Conservation (phyloP, 2,329 filamentous ascomycete genomes). For the Colletotrichum lini region DNA sequence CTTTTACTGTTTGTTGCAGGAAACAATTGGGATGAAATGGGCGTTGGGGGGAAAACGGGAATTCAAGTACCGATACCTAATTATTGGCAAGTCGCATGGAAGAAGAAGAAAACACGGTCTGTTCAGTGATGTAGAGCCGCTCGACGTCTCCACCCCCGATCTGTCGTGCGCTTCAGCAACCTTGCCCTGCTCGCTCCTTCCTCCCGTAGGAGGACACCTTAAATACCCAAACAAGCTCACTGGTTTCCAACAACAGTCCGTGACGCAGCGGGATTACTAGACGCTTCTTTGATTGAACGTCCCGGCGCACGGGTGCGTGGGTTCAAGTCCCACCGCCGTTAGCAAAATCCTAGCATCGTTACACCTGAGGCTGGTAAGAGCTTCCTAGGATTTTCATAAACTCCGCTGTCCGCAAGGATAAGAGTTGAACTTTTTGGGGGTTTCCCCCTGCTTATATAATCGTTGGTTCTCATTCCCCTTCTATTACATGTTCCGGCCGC, state of each 20-base stretch:
- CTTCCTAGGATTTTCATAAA: conserved; percentile 37
- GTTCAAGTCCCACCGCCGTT: conserved; percentile 23
- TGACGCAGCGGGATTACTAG: conserved; percentile 15
- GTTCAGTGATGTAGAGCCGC: not conserved
- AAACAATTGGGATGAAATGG: conserved; percentile 29
- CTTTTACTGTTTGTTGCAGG: conserved; percentile 17
- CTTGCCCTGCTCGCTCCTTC: not conserved
- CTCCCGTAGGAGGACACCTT: not conserved
- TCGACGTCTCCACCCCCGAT: not conserved
- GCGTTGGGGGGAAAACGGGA: conserved; percentile 39
- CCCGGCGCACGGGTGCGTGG: conserved; percentile 20
- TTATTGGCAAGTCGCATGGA: conserved; percentile 32
- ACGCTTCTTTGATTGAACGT: conserved; percentile 23
- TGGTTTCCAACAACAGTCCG: conserved; percentile 10
- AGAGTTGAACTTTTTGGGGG: conserved; percentile 9
- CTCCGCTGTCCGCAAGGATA: not conserved
- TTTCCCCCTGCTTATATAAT: no score
- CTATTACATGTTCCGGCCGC: conserved; percentile 74
- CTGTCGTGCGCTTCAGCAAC: not conserved
- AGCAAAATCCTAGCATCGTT: conserved; percentile 25
- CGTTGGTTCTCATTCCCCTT: no score
- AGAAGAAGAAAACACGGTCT: conserved; percentile 1
- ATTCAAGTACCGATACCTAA: conserved; percentile 42
- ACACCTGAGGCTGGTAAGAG: conserved; percentile 18
- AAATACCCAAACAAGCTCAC: not conserved